phyloP scores from a whole-genome alignment of 1,139 yeast species.

The Magnusiomyces paraingens region DNA sequence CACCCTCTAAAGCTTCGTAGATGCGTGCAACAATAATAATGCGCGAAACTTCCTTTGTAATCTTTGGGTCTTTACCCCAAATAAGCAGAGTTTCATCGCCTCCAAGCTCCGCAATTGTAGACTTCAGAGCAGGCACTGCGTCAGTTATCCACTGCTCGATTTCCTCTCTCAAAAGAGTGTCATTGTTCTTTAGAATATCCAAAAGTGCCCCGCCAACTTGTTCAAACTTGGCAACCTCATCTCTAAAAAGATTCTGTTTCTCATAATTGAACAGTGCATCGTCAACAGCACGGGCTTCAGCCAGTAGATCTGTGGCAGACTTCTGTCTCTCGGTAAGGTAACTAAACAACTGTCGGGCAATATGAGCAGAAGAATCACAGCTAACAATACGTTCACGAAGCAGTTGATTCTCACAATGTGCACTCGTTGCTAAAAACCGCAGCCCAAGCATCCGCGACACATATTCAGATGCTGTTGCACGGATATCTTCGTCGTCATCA shows the following conservation, averaged over 20 bases:
- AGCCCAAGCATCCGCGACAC: slow-evolving; percentile 21
- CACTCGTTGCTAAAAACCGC: slow-evolving; percentile 26
- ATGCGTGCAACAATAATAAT: background rate
- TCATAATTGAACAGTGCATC: slow-evolving; percentile 44
- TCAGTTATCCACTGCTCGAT: background rate
- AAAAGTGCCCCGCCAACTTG: slow-evolving; percentile 6
- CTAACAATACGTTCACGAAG: slow-evolving; percentile 6
- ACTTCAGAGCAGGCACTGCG: background rate
- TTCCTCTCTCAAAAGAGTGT: background rate
- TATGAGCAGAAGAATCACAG: background rate
- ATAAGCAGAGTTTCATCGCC: background rate
- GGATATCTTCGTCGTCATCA: slow-evolving; percentile 51
- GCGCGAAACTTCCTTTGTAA: slow-evolving; percentile 5
- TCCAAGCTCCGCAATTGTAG: background rate
- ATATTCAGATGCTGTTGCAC: slow-evolving; percentile 23
- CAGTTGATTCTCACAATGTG: slow-evolving; percentile 29
- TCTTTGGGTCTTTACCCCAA: slow-evolving; percentile 2
- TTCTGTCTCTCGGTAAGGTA: slow-evolving; percentile 1
- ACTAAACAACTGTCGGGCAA: slow-evolving; percentile 8
- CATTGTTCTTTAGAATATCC: background rate
- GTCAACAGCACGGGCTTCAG: slow-evolving; percentile 20
- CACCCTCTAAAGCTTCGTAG: background rate
- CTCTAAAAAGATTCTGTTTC: slow-evolving; percentile 46
- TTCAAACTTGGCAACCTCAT: slow-evolving; percentile 22
- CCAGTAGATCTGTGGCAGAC: slow-evolving; percentile 18